Base-by-base conservation (phyloP, 176 grass and related monocot species). In the Eleusine coracana region DNA sequence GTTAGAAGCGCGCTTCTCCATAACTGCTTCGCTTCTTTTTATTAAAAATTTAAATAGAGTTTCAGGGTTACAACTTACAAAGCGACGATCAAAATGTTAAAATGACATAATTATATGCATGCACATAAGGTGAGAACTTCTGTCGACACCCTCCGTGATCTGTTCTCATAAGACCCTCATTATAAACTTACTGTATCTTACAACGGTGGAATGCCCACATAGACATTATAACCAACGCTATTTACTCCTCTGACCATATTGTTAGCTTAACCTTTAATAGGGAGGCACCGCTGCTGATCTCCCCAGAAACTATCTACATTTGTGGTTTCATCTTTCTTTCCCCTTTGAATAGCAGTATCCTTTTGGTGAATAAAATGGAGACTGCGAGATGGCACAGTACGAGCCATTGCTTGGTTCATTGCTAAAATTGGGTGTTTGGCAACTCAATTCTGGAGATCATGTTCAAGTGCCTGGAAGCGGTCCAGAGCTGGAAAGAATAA, bases 401-500 rank as follows among this genome's bases (percentile, higher is more conserved):
- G 0, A 20, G 51, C 51, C 16, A 55, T 55, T 55, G 17, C 16
- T 55, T 55, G 52, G 52, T 55, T 55, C 51, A 20, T 56, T 56
- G 17, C 52, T 56, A 21, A 21, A 56, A 7, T 17, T 17, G 50
- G 50, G 50, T 5, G 59, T 93, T 96, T 1, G 29, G n/a, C 23
- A 29, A 39, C 12, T 59, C 36, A 1, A 10, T 29, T 63, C 23
- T 20, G 29, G 29, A 12, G 62, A 62, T 93, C 75, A 96, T 90
- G 91, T 93, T 93, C 75, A 99, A 87, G 96, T 93, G 66, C 93
- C 93, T 34, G 89, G 93, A 82, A 95, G 89, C 83, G 85, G 70
- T 37, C 85, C 90, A n/a, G 97, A 94, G 80, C 93, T 99, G 56
- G 56, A 59, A 80, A 99, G 87, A 82, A 99, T 99, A 71, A 99